Percentiles rank a stretch among this genome's conserved stretches.
These are phyloP conservation scores for Croton laevigatus DNA, from an alignment of 441 rosid genomes.

Conservation along the genomic window DNA sequence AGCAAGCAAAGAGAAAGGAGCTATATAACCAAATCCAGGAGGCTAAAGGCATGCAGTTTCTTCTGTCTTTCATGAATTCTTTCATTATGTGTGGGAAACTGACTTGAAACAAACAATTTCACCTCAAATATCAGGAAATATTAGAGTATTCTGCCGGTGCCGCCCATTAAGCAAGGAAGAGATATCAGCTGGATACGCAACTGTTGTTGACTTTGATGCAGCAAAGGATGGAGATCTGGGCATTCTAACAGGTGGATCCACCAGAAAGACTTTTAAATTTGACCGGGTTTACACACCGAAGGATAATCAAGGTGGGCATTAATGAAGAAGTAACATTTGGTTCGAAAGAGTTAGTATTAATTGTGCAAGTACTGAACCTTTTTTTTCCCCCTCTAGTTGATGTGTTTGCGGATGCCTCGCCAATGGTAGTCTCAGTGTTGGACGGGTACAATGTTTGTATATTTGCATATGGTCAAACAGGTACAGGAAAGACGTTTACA, in stretches of 20 bases:
- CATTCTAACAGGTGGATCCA: constrained; percentile 48
- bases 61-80: not conserved
- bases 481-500: constrained; percentile 94
- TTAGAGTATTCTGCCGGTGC: constrained; percentile 88
- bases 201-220: constrained; percentile 61
- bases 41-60: constrained; percentile 55
- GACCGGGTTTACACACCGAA: constrained; percentile 71
- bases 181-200: constrained; percentile 45
- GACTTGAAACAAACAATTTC: not conserved
- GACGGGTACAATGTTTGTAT: constrained; percentile 97
- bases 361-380: not conserved
- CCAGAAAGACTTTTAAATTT: constrained; percentile 69
- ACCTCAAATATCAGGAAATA: constrained; percentile 56
- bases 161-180: constrained; percentile 74
- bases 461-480: constrained; percentile 95
- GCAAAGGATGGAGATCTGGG: constrained; percentile 84
- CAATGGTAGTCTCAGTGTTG: constrained; percentile 71
- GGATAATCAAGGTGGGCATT: constrained; percentile 90
- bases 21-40: constrained; percentile 83
- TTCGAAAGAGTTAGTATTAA: constrained; percentile 5
- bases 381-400: constrained; percentile 44
- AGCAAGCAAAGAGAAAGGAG: constrained; percentile 78
- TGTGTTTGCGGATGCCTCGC: constrained; percentile 80
- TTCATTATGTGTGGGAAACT: constrained; percentile 9
- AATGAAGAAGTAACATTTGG: not conserved